Evolutionary conservation across 2,329 filamentous ascomycete genomes (phyloP), one percentile per base, ranked within the genome.

Genomic region (Cercospora beticola): DNA sequence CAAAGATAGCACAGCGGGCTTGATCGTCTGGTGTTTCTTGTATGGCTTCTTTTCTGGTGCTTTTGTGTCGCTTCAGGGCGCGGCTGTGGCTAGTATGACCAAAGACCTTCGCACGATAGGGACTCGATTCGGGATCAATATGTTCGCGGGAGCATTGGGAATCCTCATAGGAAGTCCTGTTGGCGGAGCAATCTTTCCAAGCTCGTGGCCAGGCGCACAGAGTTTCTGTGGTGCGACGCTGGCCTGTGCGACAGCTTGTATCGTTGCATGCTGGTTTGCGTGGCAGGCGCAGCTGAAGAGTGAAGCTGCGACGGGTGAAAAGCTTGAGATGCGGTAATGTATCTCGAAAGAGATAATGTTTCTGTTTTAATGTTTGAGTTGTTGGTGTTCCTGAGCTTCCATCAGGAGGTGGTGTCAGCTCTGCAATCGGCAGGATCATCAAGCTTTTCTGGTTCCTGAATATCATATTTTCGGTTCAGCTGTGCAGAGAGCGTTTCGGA

Each of bases 21-120:
- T 79, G 8, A 69, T 78, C 16, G 68, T 76, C 30, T 78, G 76
- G 74, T 75, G 75, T 61, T 64, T 79, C 12, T 72, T 79, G 14
- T 79, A 78, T 66, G 78, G 78, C 12, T 78, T 78, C 73, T 77
- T 74, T 64, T 77, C 76, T 6, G 78, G 78, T 21, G 77, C 76
- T 1, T 78, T 78, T 63, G 76, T 79, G 14, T 73, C 71, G 16
- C 71, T 79, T 49, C 78, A 78, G 61, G 76, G 76, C 16, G 75
- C 76, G 5, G 76, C 73, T 1, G 73, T 79, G 40, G 77, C 76
- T 5, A 73, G 72, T 21, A 76, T 79, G 71, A 77, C 78, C 10
- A 72, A 68, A 14, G 75, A 79, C 43, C 71, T 78, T 65, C 62
- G 71, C 14, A 77, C 74, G 4, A 76, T 79, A 8, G 78, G 78